phyloP scores from a whole-genome alignment of 192 early-diverging fungal genomes.

The Powellomyces hirtus region DNA sequence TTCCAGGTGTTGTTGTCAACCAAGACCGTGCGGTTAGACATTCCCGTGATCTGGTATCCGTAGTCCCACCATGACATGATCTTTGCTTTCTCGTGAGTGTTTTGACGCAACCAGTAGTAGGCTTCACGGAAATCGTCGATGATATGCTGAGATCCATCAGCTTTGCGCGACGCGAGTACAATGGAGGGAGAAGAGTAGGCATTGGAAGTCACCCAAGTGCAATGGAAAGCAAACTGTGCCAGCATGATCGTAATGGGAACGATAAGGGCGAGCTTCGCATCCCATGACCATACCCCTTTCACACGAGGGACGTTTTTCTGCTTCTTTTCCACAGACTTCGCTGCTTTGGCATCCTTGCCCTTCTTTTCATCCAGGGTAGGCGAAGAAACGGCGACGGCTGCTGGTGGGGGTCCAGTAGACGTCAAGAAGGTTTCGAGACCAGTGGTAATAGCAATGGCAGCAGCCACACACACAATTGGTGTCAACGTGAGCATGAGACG shows the following conservation, averaged over 20 bases:
- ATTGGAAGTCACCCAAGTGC: slow-evolving; percentile 97
- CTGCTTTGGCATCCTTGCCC: slow-evolving; percentile 22
- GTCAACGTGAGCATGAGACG: slow-evolving; percentile 98
- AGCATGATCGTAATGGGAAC: slow-evolving; percentile 68
- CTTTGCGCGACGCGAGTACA: slow-evolving; percentile 82
- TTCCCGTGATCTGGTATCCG: slow-evolving; percentile 99
- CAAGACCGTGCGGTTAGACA: slow-evolving; percentile 94
- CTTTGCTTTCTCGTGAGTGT: slow-evolving; percentile 88
- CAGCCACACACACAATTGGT: slow-evolving; percentile 93
- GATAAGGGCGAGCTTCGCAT: slow-evolving; percentile 41
- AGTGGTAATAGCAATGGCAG: slow-evolving; percentile 86
- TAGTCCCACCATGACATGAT: slow-evolving; percentile 99
- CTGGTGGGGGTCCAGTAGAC: slow-evolving; percentile 19
- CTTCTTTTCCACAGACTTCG: slow-evolving; percentile 15
- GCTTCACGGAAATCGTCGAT: slow-evolving; percentile 99
- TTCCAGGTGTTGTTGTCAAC: slow-evolving; percentile 99
- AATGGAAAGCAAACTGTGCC: slow-evolving; percentile 92
- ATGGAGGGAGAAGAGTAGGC: slow-evolving; percentile 99
- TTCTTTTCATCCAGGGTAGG: slow-evolving; percentile 33
- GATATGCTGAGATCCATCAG: slow-evolving; percentile 90
- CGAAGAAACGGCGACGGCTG: slow-evolving; percentile 13
- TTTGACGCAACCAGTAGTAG: slow-evolving; percentile 99
- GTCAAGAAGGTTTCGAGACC: slow-evolving; percentile 84
- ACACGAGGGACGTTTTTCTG: slow-evolving; percentile 10
- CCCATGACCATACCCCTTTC: slow-evolving; percentile 6